Conservation (phyloP, 768 basidiomycete species). For the Leccinum aurantiacum region DNA sequence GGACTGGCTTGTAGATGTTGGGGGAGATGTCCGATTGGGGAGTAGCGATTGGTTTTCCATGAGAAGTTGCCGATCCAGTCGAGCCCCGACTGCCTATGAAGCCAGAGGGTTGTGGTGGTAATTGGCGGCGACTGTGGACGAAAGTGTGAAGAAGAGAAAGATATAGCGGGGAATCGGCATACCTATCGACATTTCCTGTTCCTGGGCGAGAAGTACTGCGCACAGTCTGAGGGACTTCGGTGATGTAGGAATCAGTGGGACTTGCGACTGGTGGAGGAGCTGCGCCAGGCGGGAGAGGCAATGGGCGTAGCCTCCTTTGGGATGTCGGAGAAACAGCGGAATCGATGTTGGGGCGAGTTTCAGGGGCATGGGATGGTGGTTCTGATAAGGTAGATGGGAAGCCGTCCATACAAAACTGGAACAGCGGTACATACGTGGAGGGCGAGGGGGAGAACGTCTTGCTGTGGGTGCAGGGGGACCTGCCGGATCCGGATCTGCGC, state of each 20-base stretch:
- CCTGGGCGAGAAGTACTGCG: conserved; percentile 25
- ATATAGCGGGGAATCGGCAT: not conserved
- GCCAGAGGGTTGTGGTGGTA: conserved; percentile 23
- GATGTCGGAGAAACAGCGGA: conserved; percentile 30
- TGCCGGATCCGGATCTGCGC: conserved; percentile 20
- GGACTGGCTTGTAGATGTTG: conserved; percentile 34
- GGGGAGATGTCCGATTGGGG: conserved; percentile 19
- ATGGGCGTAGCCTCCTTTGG: conserved; percentile 29
- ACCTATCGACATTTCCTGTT: conserved; percentile 28
- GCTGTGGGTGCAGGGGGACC: conserved; percentile 10
- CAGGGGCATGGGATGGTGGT: conserved; percentile 18
- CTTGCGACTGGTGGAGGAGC: conserved; percentile 11
- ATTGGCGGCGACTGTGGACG: conserved; percentile 28
- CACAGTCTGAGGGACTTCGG: conserved; percentile 13
- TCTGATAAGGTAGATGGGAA: conserved; percentile 6
- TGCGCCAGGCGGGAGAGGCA: conserved; percentile 30
- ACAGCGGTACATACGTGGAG: conserved; percentile 20
- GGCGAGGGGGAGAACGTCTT: conserved; percentile 22
- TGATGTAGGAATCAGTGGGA: conserved; percentile 17
- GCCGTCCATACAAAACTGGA: not conserved
- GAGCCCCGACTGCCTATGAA: conserved; percentile 21
- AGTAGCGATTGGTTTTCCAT: conserved; percentile 14
- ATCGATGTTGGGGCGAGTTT: conserved; percentile 23
- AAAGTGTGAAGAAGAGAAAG: not conserved
- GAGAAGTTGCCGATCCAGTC: conserved; percentile 21